A percentile compares a stretch with the other conserved stretches of the same genome.
Conservation (phyloP, 176 grass and related monocot species). For the Ampelocalamus luodianensis region DNA sequence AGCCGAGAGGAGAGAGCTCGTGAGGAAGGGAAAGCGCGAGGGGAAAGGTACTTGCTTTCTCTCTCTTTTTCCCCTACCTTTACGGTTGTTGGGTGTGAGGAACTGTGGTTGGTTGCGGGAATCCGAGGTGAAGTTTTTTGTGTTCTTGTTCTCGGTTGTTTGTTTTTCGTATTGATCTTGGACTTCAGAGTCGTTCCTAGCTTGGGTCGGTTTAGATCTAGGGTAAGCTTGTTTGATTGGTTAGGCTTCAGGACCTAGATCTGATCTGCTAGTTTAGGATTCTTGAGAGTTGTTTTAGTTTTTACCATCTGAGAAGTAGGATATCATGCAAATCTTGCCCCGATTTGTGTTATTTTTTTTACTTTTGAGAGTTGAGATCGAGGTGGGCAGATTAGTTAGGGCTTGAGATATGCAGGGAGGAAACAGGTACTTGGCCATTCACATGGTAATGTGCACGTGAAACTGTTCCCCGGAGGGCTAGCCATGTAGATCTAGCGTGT, state of each 20-base stretch:
- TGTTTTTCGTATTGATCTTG: neutral
- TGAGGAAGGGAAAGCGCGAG: neutral
- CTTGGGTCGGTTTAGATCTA: conserved; percentile 12
- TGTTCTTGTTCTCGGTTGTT: neutral
- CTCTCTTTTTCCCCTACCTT: neutral
- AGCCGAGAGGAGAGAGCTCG: neutral
- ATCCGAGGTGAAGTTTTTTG: neutral
- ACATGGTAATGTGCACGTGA: neutral
- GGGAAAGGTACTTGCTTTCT: neutral
- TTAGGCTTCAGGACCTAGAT: conserved; percentile 2
- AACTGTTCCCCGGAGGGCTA: neutral
- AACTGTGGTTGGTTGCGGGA: neutral
- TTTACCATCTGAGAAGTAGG: too few species aligned
- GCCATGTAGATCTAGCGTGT: neutral
- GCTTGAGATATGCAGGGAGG: neutral
- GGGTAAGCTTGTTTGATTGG: neutral
- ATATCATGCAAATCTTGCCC: neutral
- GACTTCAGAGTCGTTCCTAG: neutral
- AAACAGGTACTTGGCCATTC: neutral
- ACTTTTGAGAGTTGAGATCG: neutral
- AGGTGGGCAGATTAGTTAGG: neutral
- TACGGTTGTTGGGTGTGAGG: neutral
- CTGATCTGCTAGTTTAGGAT: neutral
- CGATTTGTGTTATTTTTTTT: neutral
- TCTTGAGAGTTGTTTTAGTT: neutral